A percentile compares a stretch with the other conserved stretches of the same genome.
phyloP scores from a whole-genome alignment of 2,329 filamentous ascomycete genomes.

The Colletotrichum lindemuthianum region DNA sequence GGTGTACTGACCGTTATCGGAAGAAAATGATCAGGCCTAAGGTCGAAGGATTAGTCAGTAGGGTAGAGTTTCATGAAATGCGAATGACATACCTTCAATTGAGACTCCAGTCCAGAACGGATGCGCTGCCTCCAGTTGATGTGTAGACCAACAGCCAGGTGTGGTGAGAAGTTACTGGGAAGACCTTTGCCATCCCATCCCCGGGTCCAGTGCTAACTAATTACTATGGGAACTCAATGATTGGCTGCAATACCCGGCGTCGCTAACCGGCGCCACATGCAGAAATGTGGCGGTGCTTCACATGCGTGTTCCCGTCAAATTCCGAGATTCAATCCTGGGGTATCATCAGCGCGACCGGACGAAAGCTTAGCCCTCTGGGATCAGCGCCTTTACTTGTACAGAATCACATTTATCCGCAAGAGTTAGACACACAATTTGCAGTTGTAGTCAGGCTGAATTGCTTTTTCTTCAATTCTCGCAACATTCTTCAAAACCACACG shows the following conservation, averaged over 20 bases:
- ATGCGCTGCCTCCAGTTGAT: slow-evolving; percentile 30
- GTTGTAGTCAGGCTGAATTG: slow-evolving; percentile 1
- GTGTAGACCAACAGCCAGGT: slow-evolving; percentile 20
- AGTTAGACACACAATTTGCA: not conserved
- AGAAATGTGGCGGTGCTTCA: slow-evolving; percentile 9
- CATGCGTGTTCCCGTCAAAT: slow-evolving; percentile 29
- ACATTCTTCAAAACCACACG: no score
- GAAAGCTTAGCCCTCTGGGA: slow-evolving; percentile 26
- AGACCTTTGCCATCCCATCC: not conserved
- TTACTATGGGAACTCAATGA: no score
- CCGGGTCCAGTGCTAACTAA: no score
- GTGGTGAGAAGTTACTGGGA: slow-evolving; percentile 21
- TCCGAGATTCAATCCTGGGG: slow-evolving; percentile 28
- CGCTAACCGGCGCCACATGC: not conserved
- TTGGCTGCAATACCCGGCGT: no score
- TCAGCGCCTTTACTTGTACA: slow-evolving; percentile 2
- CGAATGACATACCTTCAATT: slow-evolving; percentile 20
- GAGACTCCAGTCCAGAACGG: slow-evolving; percentile 27
- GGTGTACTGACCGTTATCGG: slow-evolving; percentile 26
- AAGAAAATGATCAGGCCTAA: slow-evolving; percentile 17
- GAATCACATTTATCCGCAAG: slow-evolving; percentile 5
- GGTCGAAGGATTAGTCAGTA: not conserved
- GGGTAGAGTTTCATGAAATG: not conserved
- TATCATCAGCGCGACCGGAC: slow-evolving; percentile 29
- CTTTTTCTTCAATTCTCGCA: not conserved